These are phyloP conservation scores for Penicillium sp. DNA, from an alignment of 2,329 filamentous ascomycete genomes.

Conservation along the genomic window DNA sequence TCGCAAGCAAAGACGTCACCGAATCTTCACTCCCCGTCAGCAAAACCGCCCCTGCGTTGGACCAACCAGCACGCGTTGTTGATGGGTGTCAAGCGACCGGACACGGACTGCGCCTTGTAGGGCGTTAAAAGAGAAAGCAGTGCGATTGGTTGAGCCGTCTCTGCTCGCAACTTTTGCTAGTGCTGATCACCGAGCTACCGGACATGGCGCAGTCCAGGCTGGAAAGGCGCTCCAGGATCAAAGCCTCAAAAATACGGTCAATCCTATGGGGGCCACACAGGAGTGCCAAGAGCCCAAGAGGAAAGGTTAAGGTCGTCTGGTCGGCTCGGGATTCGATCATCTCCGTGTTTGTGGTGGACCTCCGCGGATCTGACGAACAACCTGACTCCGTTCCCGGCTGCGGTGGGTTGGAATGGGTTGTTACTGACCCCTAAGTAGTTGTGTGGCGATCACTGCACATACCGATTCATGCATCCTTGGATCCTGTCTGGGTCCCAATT, in stretches of 20 bases:
- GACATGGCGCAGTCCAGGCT: constrained; percentile 1
- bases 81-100: background rate
- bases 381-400: too few species aligned
- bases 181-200: constrained; percentile 4
- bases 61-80: background rate
- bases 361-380: too few species aligned
- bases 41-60: background rate
- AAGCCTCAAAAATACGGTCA: background rate
- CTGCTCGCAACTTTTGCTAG: background rate
- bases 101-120: constrained; percentile 6
- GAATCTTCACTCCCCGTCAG: background rate
- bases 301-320: too few species aligned
- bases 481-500: background rate
- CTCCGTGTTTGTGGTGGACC: too few species aligned
- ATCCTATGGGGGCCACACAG: background rate
- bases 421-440: too few species aligned
- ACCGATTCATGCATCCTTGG: too few species aligned
- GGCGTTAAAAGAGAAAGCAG: background rate
- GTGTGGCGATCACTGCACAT: background rate
- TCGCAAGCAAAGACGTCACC: background rate
- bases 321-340: background rate
- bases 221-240: background rate
- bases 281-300: background rate
- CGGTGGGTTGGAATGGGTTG: too few species aligned
- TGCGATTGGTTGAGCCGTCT: constrained; percentile 1